A percentile compares a stretch with the other conserved stretches of the same genome.
Evolutionary conservation across 805 yeast genomes (phyloP).

Genomic region (Sugiyamaella floridensis): DNA sequence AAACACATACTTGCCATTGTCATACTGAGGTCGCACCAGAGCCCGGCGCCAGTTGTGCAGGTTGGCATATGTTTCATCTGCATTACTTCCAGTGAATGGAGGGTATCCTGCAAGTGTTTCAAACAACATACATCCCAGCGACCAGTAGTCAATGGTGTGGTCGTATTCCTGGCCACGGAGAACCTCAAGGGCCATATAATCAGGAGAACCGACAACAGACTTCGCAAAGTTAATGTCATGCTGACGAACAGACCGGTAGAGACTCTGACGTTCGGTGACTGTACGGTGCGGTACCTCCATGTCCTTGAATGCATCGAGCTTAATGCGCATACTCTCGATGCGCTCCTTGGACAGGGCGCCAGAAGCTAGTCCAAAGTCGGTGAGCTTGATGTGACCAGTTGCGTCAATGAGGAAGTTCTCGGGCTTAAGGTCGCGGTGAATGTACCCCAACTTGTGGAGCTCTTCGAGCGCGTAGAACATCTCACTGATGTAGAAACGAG

Average conservation of each 20-base stretch:
- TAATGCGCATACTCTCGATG: conserved; percentile 78
- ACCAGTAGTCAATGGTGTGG: conserved; percentile 97
- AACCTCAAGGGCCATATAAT: conserved; percentile 97
- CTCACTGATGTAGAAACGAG: conserved; percentile 89
- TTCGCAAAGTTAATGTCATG: conserved; percentile 82
- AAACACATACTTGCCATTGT: conserved; percentile 84
- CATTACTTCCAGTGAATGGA: conserved; percentile 89
- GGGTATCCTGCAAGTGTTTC: conserved; percentile 96
- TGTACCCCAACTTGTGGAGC: conserved; percentile 88
- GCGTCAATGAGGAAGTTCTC: conserved; percentile 87
- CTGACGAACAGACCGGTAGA: conserved; percentile 67
- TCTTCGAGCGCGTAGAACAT: conserved; percentile 95
- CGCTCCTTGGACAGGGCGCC: conserved; percentile 91
- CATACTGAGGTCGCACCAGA: conserved; percentile 82
- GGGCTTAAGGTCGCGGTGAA: conserved; percentile 95
- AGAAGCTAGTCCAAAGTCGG: conserved; percentile 96
- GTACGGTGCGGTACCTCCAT: conserved; percentile 65
- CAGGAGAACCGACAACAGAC: conserved; percentile 97
- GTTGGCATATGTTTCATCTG: conserved; percentile 92
- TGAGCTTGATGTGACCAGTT: conserved; percentile 84
- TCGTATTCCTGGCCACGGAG: conserved; percentile 90
- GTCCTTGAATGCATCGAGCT: conserved; percentile 65
- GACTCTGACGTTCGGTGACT: conserved; percentile 76
- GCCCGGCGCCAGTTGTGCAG: conserved; percentile 88
- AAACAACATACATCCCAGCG: conserved; percentile 93